These are phyloP conservation scores for Hortiboletus campestris DNA, from an alignment of 768 basidiomycete species.

Conservation along the genomic window DNA sequence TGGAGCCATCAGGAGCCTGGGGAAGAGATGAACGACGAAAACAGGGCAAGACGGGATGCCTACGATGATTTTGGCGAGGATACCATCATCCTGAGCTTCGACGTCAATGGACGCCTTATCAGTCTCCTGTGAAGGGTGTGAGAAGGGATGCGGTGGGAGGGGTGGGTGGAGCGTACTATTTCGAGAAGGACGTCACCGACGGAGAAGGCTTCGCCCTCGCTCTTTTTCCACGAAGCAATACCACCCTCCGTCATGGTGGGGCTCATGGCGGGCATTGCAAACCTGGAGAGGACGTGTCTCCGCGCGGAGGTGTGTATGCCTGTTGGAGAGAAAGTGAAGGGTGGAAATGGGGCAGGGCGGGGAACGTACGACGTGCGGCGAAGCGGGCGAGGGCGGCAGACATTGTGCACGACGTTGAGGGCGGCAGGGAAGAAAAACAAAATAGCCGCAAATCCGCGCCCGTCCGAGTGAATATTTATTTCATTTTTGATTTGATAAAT, in stretches of 20 bases:
- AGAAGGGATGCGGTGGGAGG: constrained; percentile 3
- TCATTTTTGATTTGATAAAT: not conserved
- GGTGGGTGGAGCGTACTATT: constrained; percentile 58
- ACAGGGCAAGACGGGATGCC: constrained; percentile 22
- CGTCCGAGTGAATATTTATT: constrained; percentile 12
- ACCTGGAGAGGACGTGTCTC: constrained; percentile 77
- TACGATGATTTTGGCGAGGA: constrained; percentile 96
- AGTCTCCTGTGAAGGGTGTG: constrained; percentile 69
- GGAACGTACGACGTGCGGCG: constrained; percentile 59
- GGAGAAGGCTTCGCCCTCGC: constrained; percentile 87
- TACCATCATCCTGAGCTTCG: constrained; percentile 96
- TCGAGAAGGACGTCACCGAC: constrained; percentile 94
- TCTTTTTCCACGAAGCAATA: constrained; percentile 96
- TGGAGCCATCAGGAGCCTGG: constrained; percentile 81
- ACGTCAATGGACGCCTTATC: constrained; percentile 99
- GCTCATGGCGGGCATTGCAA: constrained; percentile 98
- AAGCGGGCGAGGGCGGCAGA: constrained; percentile 62
- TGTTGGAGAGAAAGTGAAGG: constrained; percentile 30
- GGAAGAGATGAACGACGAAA: not conserved
- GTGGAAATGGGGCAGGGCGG: not conserved
- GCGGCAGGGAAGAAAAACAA: constrained; percentile 15
- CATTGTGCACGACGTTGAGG: constrained; percentile 41
- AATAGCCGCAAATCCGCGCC: constrained; percentile 25
- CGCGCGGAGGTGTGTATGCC: constrained; percentile 83
- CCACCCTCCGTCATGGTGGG: constrained; percentile 99